Conservation (phyloP, 2,329 filamentous ascomycete genomes). For the Diaporthe sp. region DNA sequence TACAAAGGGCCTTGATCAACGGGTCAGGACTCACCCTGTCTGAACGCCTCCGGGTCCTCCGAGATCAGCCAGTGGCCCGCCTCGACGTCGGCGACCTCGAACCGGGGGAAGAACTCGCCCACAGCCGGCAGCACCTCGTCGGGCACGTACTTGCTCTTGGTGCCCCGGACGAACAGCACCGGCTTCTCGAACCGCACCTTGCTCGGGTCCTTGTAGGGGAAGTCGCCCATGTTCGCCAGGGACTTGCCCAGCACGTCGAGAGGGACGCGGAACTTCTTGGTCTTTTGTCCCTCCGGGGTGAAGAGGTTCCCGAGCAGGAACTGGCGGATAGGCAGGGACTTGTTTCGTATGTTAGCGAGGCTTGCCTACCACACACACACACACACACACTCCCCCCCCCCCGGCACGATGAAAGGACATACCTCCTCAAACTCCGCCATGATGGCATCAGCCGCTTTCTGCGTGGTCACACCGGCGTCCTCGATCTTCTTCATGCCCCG, state of each 20-base stretch:
- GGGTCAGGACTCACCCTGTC: slow-evolving; percentile 66
- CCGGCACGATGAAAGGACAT: too few relatives aligned
- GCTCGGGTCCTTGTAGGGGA: slow-evolving; percentile 84
- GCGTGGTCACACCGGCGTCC: slow-evolving; percentile 71
- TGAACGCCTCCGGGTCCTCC: slow-evolving; percentile 85
- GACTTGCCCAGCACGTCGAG: slow-evolving; percentile 74
- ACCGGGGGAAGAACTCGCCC: slow-evolving; percentile 84
- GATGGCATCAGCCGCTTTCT: slow-evolving; percentile 84
- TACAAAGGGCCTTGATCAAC: too few relatives aligned
- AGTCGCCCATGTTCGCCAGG: slow-evolving; percentile 84
- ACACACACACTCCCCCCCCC: too few relatives aligned
- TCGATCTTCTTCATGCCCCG: slow-evolving; percentile 88
- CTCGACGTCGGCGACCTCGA: slow-evolving; percentile 78
- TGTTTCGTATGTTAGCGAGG: background rate
- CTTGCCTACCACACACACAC: too few relatives aligned
- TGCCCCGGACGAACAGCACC: slow-evolving; percentile 84
- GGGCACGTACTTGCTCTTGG: slow-evolving; percentile 80
- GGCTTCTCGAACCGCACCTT: slow-evolving; percentile 77
- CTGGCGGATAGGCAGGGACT: slow-evolving; percentile 82
- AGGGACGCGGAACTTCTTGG: slow-evolving; percentile 82
- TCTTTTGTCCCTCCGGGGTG: slow-evolving; percentile 60
- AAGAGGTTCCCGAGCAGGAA: slow-evolving; percentile 91
- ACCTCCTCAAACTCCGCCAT: slow-evolving; percentile 79
- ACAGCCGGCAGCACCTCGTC: slow-evolving; percentile 84
- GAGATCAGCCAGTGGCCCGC: slow-evolving; percentile 90